Base-by-base conservation (phyloP, 148 eudicot genomes). In the Limonium bicolor region DNA sequence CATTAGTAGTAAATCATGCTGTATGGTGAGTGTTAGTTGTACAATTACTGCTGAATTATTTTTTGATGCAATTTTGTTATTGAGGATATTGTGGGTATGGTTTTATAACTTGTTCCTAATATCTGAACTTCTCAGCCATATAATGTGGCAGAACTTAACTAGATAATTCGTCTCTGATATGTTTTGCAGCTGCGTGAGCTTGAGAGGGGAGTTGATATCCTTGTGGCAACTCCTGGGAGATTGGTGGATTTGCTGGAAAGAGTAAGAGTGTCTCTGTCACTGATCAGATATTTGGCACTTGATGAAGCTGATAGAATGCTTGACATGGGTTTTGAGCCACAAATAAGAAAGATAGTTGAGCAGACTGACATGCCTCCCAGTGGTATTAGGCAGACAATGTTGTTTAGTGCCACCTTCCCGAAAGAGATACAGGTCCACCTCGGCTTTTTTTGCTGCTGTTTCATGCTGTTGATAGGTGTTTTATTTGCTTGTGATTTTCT, bases 301-400 rank as follows among this genome's bases (percentile, higher is more conserved):
- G 96, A 86, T 31, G 96, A 86, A 54, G 96, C 96, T 39, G 96
- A 86, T 56, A 68, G 96, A 41, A 86, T 86, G 96, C 66, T 86
- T 33, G 96, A 86, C 62, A 86, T 86, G 96, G 96, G 96, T 26
- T 86, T 86, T 66, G 96, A 86, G 48, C 96, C 96, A 37, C 96
- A 86, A 61, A 86, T 86, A 18, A 77, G 95, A 54, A 86, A 81
- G 67, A 86, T 86, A 16, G 95, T 86, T 61, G 76, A 86, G 56
- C 93, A 86, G 48, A 81, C 80, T 68, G 87, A 75, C 66, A 86
- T 86, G 96, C 87, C 92, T 60, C 74, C 74, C 4, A 67, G 54
- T 31, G 96, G 96, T 41, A 54, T 53, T 15, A 68, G 96, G 55
- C 96, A 86, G 64, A 86, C 96, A 14, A 61, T 86, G 86, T 72